phyloP scores from a whole-genome alignment of 306 rosid species.

The Inga oerstediana region DNA sequence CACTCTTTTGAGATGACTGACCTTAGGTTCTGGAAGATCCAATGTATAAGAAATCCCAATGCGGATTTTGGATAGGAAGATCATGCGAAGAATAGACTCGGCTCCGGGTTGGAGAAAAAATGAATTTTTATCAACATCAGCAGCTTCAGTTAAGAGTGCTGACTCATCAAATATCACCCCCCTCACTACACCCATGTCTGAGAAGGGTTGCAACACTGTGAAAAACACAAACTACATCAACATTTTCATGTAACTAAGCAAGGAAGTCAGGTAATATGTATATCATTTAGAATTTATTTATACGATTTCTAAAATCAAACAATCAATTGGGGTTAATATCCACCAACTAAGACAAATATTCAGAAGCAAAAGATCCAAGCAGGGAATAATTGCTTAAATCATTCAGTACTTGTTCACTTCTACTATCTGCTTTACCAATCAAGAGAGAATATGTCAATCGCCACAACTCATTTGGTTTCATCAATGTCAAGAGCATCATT shows the following conservation, averaged over 20 bases:
- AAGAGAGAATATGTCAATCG: not conserved
- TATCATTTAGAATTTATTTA: not conserved
- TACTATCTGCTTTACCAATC: not conserved
- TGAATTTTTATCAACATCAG: slow-evolving; percentile 34
- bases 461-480: slow-evolving; percentile 16
- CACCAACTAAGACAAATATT: slow-evolving; percentile 6
- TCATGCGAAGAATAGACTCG: slow-evolving; percentile 60
- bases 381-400: not conserved
- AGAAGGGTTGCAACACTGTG: slow-evolving; percentile 14
- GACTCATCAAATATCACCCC: slow-evolving; percentile 78
- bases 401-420: not conserved
- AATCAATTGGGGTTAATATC: slow-evolving; percentile 9
- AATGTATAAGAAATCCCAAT: slow-evolving; percentile 51
- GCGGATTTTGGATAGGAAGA: slow-evolving; percentile 53
- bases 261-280: not conserved
- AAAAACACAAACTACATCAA: not conserved
- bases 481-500: not conserved
- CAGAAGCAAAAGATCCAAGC: slow-evolving; percentile 16
- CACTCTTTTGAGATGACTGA: slow-evolving; percentile 46
- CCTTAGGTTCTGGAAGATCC: slow-evolving; percentile 50
- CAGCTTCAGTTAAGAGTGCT: slow-evolving; percentile 37
- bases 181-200: slow-evolving; percentile 40
- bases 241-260: not conserved
- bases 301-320: slow-evolving; percentile 3
- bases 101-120: slow-evolving; percentile 42